These are phyloP conservation scores for Ceratocystis cacaofunesta DNA, from an alignment of 2,329 filamentous ascomycete species.

Conservation along the genomic window DNA sequence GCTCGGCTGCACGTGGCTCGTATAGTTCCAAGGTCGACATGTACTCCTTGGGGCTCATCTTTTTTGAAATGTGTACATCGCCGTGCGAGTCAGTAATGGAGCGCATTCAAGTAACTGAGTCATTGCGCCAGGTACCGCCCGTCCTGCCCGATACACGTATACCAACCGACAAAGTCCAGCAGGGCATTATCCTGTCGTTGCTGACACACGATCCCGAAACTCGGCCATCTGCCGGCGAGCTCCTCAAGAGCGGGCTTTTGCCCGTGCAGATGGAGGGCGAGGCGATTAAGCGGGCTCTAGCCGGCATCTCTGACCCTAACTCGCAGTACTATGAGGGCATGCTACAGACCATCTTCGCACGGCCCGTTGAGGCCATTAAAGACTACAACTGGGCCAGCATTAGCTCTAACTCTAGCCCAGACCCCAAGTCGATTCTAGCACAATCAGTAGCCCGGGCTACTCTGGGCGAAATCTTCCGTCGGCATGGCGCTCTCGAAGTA, in stretches of 20 bases:
- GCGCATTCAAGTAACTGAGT: conserved; percentile 47
- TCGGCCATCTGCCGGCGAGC: conserved; percentile 65
- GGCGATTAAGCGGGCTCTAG: conserved; percentile 68
- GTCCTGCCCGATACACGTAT: conserved; percentile 60
- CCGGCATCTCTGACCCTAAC: conserved; percentile 63
- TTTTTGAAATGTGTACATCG: conserved; percentile 89
- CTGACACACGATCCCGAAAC: conserved; percentile 71
- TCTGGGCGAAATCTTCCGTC: conserved; percentile 64
- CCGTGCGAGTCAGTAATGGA: conserved; percentile 51
- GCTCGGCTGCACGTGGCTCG: conserved; percentile 55
- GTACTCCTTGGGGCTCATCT: conserved; percentile 94
- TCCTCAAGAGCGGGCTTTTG: conserved; percentile 72
- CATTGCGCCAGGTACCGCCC: conserved; percentile 53
- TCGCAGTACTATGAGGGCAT: conserved; percentile 86
- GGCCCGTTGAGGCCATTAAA: conserved; percentile 62
- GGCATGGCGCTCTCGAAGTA: conserved; percentile 76
- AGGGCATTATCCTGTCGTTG: conserved; percentile 63
- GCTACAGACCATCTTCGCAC: conserved; percentile 68
- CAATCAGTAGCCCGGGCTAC: conserved; percentile 60
- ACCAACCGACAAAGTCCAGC: conserved; percentile 54
- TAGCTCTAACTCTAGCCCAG: conserved; percentile 35
- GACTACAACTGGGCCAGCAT: conserved; percentile 67
- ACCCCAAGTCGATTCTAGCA: conserved; percentile 44
- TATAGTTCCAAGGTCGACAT: conserved; percentile 96
- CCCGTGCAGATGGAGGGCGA: conserved; percentile 89